Evolutionary conservation across 768 basidiomycete genomes (phyloP), one percentile per base, ranked within the genome.

Genomic region (Ephemerocybe angulata): DNA sequence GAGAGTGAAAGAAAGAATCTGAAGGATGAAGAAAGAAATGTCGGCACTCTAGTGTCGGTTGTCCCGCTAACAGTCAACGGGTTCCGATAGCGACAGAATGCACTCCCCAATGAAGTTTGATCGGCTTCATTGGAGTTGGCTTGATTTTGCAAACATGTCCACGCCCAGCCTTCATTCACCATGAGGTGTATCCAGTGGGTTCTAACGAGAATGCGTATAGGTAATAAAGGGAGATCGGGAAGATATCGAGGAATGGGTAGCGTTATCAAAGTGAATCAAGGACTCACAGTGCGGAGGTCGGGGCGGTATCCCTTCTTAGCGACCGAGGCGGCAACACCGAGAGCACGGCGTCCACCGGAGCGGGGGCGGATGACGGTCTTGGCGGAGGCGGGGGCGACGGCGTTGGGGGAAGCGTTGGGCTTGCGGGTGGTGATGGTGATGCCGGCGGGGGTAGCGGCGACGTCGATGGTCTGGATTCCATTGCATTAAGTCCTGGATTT

Each of bases 101-200:
- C 47, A 76, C 75, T 80, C 68, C 73, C 76, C 75, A 67, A 64
- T 63, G 72, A 69, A 76, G 77, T 78, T 83, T 85, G 86, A 85
- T 83, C 81, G 77, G 66, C 78, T 78, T 76, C 67, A 64, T 57
- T 64, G 69, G 69, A 70, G 64, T 68, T 43, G 69, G 69, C 70
- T 77, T 77, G 62, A 71, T 93, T 71, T 93, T 85, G 90, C 90
- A 93, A 81, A 88, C 88, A 74, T 89, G 86, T 93, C 90, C 88
- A 93, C 90, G 82, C 90, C 88, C 88, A 80, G 74, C 88, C 79
- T 87, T 91, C 88, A 86, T 69, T 72, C 73, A 78, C 77, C 71
- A 70, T 65, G 64, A 74, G 62, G 79, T 70, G 70, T 62, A 70
- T 89, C 86, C 86, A 82, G 88, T 78, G 87, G 90, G 90, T 90